Percentiles rank a stretch among this genome's conserved stretches.
Evolutionary conservation across 352 stramenopile species (phyloP).

Genomic region (Globisporangium heterothallicum): DNA sequence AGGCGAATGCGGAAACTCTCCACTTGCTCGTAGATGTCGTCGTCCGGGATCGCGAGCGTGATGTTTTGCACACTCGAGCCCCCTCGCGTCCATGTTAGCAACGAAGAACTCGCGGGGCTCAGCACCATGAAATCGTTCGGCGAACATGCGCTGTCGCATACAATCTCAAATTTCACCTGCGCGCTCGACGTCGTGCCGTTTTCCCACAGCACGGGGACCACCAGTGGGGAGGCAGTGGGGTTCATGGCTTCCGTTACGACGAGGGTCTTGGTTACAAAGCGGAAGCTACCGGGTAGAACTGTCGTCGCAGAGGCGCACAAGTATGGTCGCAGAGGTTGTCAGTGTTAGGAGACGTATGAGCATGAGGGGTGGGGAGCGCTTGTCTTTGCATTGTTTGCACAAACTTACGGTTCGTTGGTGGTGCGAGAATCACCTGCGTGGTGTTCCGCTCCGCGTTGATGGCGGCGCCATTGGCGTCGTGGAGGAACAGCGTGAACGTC

Average conservation of each 20-base stretch:
- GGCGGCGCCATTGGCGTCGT: slow-evolving; percentile 44
- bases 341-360: background rate
- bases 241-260: slow-evolving; percentile 25
- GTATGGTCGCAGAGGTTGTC: too few species aligned
- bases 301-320: too few species aligned
- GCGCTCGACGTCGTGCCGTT: slow-evolving; percentile 42
- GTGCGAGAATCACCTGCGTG: slow-evolving; percentile 39
- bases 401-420: slow-evolving; percentile 46
- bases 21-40: slow-evolving; percentile 42
- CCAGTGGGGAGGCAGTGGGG: slow-evolving; percentile 7
- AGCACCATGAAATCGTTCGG: slow-evolving; percentile 37
- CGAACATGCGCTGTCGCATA: slow-evolving; percentile 37
- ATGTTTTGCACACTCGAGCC: slow-evolving; percentile 37
- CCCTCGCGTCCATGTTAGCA: slow-evolving; percentile 42
- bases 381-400: background rate
- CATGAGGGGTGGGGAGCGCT: too few species aligned
- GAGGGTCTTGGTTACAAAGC: slow-evolving; percentile 33
- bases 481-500: slow-evolving; percentile 48
- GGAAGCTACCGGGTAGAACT: slow-evolving; percentile 53
- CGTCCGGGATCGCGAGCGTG: slow-evolving; percentile 29
- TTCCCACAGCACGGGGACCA: slow-evolving; percentile 56
- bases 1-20: slow-evolving; percentile 51
- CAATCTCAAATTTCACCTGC: slow-evolving; percentile 36
- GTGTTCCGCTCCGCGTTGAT: slow-evolving; percentile 47
- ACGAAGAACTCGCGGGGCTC: slow-evolving; percentile 15